These are phyloP conservation scores for Globisporangium middletonii DNA, from an alignment of 352 stramenopile genomes.

Conservation along the genomic window DNA sequence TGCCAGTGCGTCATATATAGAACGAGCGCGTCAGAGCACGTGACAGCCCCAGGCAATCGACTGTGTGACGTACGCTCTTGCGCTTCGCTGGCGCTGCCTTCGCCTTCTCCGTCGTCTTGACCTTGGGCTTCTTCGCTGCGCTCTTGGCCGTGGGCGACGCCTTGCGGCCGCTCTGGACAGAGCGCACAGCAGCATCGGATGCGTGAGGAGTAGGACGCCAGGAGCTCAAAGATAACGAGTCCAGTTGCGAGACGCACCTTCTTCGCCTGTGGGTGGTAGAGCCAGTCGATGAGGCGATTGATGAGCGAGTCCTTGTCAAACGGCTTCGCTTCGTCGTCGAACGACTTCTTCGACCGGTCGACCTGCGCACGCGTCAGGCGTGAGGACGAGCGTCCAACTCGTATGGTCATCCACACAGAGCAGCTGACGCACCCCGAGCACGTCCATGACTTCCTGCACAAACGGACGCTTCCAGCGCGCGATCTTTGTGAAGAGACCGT, in stretches of 20 bases:
- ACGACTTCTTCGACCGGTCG: conserved; percentile 84
- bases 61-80: conserved; percentile 21
- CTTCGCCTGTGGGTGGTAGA: conserved; percentile 54
- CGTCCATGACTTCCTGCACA: conserved; percentile 70
- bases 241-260: conserved; percentile 21
- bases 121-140: conserved; percentile 13
- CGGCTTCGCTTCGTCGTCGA: conserved; percentile 50
- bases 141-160: conserved; percentile 5
- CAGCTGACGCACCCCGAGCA: conserved; percentile 41
- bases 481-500: conserved; percentile 56
- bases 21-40: not conserved
- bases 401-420: conserved; percentile 1
- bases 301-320: conserved; percentile 64
- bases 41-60: no score
- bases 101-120: conserved; percentile 18
- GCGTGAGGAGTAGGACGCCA: no score
- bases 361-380: conserved; percentile 27
- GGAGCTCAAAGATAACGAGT: no score
- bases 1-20: not conserved
- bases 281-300: conserved; percentile 67
- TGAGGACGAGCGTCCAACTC: not conserved
- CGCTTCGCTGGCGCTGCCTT: conserved; percentile 23
- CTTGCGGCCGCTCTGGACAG: conserved; percentile 4
- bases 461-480: conserved; percentile 65
- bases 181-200: no score